Conservation (phyloP, 495 filamentous ascomycete genomes). For the Penicillium cosmopolitanum region DNA sequence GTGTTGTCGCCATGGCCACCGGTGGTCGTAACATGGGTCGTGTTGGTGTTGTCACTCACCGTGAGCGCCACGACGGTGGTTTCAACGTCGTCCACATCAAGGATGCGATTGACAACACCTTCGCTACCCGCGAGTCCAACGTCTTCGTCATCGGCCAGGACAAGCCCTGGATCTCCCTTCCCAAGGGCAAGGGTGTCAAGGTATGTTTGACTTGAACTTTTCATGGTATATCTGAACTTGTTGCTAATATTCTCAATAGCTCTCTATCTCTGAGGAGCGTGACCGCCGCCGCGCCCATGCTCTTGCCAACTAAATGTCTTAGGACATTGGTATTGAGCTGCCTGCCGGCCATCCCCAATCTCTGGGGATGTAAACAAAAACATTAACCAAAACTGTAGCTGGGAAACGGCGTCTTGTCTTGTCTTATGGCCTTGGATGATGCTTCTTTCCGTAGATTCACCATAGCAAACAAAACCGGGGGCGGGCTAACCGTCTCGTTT, state of each 20-base stretch:
- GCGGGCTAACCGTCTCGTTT: slow-evolving; percentile 33
- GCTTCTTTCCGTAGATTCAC: slow-evolving; percentile 40
- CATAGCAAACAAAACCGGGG: slow-evolving; percentile 39
- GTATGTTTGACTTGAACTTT: slow-evolving; percentile 40
- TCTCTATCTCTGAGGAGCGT: slow-evolving; percentile 96
- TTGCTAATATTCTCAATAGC: slow-evolving; percentile 47
- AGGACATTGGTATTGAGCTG: slow-evolving; percentile 33
- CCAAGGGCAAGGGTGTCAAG: slow-evolving; percentile 99
- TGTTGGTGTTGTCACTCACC: slow-evolving; percentile 99
- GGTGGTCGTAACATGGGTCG: slow-evolving; percentile 99
- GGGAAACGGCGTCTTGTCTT: slow-evolving; percentile 47
- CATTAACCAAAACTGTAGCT: slow-evolving; percentile 38
- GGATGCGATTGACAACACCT: slow-evolving; percentile 99
- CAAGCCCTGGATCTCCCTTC: slow-evolving; percentile 98
- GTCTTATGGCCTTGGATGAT: slow-evolving; percentile 47
- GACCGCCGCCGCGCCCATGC: slow-evolving; percentile 86
- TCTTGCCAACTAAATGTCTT: slow-evolving; percentile 62
- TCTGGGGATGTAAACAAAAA: slow-evolving; percentile 30
- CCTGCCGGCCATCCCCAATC: slow-evolving; percentile 18
- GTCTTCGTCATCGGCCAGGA: slow-evolving; percentile 97
- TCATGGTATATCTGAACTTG: not conserved
- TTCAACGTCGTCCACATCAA: slow-evolving; percentile 99
- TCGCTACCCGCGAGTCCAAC: slow-evolving; percentile 98
- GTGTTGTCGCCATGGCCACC: slow-evolving; percentile 94
- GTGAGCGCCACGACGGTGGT: slow-evolving; percentile 98